These are phyloP conservation scores for Stemphylium vesicarium DNA, from an alignment of 2,329 filamentous ascomycete species.

Conservation along the genomic window DNA sequence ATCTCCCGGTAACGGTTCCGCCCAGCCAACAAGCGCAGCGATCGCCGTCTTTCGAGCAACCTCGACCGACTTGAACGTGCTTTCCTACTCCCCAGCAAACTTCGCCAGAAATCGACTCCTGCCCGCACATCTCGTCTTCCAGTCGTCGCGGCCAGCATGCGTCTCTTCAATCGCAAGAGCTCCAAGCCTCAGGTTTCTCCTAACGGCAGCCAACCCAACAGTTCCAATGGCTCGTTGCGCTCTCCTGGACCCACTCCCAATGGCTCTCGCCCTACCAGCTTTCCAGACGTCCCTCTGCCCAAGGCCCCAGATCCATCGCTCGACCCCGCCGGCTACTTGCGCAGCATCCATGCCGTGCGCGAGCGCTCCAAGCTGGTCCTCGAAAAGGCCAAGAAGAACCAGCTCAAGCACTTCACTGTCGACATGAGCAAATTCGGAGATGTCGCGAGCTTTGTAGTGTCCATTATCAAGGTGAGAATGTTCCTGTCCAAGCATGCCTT, in stretches of 20 bases:
- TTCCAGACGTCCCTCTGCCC: conserved; percentile 81
- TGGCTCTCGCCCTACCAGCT: conserved; percentile 51
- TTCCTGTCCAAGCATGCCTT: neutral
- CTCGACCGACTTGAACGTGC: conserved; percentile 9
- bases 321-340: conserved; percentile 88
- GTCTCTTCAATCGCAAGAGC: conserved; percentile 60
- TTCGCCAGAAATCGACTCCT: conserved; percentile 9
- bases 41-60: conserved; percentile 24
- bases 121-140: conserved; percentile 7
- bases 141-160: conserved; percentile 50
- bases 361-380: conserved; percentile 77
- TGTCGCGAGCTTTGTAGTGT: conserved; percentile 85
- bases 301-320: conserved; percentile 84
- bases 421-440: conserved; percentile 84
- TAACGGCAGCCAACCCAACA: conserved; percentile 48
- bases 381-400: conserved; percentile 76
- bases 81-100: conserved; percentile 11
- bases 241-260: conserved; percentile 55
- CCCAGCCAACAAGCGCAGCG: conserved; percentile 29
- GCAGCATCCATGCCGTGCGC: conserved; percentile 86
- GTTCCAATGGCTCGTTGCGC: conserved; percentile 58
- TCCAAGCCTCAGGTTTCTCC: conserved; percentile 49
- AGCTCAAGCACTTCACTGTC: conserved; percentile 85
- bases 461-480: conserved; percentile 83
- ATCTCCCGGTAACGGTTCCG: conserved; percentile 28